Percentiles rank a stretch among this genome's conserved stretches.
These are phyloP conservation scores for Cylindrotheca fusiformis DNA, from an alignment of 108 stramenopile species.

Conservation along the genomic window DNA sequence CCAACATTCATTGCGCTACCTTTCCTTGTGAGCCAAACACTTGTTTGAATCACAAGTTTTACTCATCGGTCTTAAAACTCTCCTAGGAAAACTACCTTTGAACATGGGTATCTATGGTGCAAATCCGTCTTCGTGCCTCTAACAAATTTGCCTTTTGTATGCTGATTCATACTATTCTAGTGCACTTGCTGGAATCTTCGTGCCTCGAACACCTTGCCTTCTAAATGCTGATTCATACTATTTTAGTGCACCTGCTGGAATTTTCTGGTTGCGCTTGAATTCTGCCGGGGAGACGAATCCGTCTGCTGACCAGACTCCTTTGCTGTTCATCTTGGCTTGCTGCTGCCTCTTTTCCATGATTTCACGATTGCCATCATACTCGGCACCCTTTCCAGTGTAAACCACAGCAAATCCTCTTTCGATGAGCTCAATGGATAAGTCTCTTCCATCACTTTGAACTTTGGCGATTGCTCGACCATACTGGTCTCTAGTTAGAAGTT, in stretches of 20 bases:
- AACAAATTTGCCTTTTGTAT: no score
- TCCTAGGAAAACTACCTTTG: no score
- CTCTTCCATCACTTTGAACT: constrained; percentile 26
- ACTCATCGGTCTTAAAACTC: no score
- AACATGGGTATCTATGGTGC: no score
- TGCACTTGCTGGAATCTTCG: neutral
- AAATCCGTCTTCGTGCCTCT: no score
- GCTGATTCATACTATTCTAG: neutral
- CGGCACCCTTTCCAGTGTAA: constrained; percentile 60
- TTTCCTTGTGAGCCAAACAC: no score
- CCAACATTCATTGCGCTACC: no score
- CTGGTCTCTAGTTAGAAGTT: constrained; percentile 53
- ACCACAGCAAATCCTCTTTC: constrained; percentile 46
- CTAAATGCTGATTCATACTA: neutral
- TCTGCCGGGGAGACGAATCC: constrained; percentile 35
- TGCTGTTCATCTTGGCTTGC: constrained; percentile 17
- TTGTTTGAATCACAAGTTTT: no score
- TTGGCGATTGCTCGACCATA: constrained; percentile 52
- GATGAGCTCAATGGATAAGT: constrained; percentile 40
- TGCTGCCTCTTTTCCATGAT: constrained; percentile 34
- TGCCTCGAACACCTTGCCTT: no score
- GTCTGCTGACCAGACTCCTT: constrained; percentile 43
- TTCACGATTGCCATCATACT: constrained; percentile 47
- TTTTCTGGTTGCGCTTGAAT: constrained; percentile 24
- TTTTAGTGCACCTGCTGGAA: neutral